Percentiles rank a stretch among this genome's conserved stretches.
Conservation (phyloP, 192 early-diverging fungal species). For the Mortierella alpina region DNA sequence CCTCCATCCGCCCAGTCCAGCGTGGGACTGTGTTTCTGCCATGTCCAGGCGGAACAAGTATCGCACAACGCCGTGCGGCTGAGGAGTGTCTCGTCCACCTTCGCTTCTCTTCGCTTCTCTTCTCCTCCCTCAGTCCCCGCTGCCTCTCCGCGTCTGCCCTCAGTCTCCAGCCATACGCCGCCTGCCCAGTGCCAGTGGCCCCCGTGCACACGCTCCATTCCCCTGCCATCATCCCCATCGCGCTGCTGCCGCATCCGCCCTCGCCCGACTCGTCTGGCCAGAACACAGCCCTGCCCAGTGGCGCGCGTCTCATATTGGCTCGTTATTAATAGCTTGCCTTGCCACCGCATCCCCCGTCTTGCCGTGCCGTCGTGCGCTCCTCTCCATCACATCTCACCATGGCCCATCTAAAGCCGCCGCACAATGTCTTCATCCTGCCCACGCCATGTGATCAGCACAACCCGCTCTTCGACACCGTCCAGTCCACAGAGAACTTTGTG, state of each 20-base stretch:
- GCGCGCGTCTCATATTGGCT: background rate
- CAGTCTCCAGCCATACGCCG: background rate
- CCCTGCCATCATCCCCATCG: constrained; percentile 3
- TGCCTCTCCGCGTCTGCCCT: background rate
- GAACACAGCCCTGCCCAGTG: background rate
- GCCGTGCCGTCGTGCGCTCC: background rate
- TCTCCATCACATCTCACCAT: constrained; percentile 4
- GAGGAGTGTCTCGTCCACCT: no score
- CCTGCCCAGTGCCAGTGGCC: background rate
- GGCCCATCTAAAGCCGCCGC: constrained; percentile 54
- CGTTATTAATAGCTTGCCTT: background rate
- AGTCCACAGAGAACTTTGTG: constrained; percentile 70
- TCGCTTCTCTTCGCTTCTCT: background rate
- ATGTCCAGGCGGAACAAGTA: no score
- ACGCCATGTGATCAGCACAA: constrained; percentile 65
- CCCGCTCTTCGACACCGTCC: constrained; percentile 77
- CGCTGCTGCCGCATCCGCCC: background rate
- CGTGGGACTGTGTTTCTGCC: no score
- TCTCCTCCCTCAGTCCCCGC: no score
- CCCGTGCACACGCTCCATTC: background rate
- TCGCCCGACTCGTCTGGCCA: no score
- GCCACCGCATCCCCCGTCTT: background rate
- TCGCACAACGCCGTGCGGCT: no score
- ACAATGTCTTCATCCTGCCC: constrained; percentile 64
- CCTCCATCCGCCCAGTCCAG: no score